These are phyloP conservation scores for Ophiobolus disseminans DNA, from an alignment of 2,329 filamentous ascomycete species.

Conservation along the genomic window DNA sequence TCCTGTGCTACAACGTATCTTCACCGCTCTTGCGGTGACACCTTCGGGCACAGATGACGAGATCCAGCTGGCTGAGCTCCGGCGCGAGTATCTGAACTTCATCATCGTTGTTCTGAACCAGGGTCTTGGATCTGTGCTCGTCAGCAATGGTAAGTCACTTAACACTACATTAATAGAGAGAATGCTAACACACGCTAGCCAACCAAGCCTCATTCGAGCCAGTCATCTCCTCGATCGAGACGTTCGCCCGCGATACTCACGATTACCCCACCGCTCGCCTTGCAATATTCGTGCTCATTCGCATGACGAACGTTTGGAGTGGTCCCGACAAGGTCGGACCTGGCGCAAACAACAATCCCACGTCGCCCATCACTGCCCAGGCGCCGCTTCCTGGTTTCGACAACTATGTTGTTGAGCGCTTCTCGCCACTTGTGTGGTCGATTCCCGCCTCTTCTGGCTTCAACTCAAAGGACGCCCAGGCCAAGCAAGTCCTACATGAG, in stretches of 20 bases:
- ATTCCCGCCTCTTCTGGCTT: constrained; percentile 81
- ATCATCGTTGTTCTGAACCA: constrained; percentile 89
- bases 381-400: constrained; percentile 83
- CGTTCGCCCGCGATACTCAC: constrained; percentile 78
- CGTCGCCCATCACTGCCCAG: constrained; percentile 58
- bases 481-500: constrained; percentile 85
- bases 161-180: not conserved
- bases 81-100: constrained; percentile 94
- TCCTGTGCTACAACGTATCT: constrained; percentile 88
- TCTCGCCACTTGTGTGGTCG: constrained; percentile 90
- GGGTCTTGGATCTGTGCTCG: constrained; percentile 84
- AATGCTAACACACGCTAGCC: constrained; percentile 47
- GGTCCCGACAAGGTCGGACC: constrained; percentile 70
- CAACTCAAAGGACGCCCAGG: constrained; percentile 85
- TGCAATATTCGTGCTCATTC: constrained; percentile 80
- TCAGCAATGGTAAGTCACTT: constrained; percentile 70
- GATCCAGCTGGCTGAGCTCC: constrained; percentile 89
- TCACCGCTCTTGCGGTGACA: constrained; percentile 81
- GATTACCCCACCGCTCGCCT: constrained; percentile 73
- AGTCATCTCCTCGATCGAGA: constrained; percentile 83
- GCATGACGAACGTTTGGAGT: constrained; percentile 89
- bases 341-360: constrained; percentile 38
- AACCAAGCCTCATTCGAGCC: constrained; percentile 93
- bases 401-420: constrained; percentile 84
- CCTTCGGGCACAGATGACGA: constrained; percentile 93